Base-by-base conservation (phyloP, 805 yeast species). In the Starmera caribaea region DNA sequence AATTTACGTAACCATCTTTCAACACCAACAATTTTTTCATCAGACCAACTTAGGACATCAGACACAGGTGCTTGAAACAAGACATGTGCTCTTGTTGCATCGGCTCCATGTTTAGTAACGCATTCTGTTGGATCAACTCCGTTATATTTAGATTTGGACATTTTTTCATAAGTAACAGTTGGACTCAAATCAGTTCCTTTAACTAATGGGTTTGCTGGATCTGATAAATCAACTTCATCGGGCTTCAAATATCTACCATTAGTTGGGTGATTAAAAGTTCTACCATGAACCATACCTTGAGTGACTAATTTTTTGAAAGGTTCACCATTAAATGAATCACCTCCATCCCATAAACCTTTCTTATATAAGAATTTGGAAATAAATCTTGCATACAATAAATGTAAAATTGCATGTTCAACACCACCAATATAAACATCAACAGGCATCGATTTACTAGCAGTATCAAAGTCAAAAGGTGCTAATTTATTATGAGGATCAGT, bases 221-320 rank as follows among this genome's bases (percentile, higher is more conserved):
- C 62, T 0, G 63, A 41, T 3, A 58, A 32, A 32, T 73, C 79
- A 11, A 85, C 56, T 49, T 92, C 97, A 1, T 80, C 78, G 0
- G 94, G 90, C 49, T 77, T 85, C 47, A 92, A 64, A 57, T 82
- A 90, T 41, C 79, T 63, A 0, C 90, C 92, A 27, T 72, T 80
- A 1, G 57, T 60, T 3, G 96, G 92, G 47, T 89, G 81, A 8
- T 68, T 65, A 49, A 57, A 84, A 0, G 98, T 92, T 53, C 75
- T 78, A 3, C 97, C 97, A 45, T 90, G 96, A 4, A 92, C 98
- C 98, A 92, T 92, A 14, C 98, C 98, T 58, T 90, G 97, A 2
- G 97, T 89, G 2, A 90, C 79, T 30, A 92, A 66, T 43, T 73
- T 73, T 41, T 65, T 71, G 53, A 92, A 77, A 2, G 98, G 98